These are phyloP conservation scores for Claviceps capensis DNA, from an alignment of 2,329 filamentous ascomycete genomes.

Conservation along the genomic window DNA sequence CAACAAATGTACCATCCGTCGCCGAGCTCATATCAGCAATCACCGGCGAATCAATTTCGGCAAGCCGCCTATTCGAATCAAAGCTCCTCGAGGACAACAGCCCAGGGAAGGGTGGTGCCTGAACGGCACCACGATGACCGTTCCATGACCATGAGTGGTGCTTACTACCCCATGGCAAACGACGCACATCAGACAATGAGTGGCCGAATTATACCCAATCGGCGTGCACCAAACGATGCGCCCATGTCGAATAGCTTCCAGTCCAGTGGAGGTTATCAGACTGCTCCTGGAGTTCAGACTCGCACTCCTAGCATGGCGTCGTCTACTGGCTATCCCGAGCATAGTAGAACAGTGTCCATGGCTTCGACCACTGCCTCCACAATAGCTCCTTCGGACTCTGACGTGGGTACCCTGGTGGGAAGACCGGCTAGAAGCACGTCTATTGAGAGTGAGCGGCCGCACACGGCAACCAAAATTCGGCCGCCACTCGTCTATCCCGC, in stretches of 20 bases:
- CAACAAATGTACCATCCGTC: constrained; percentile 58
- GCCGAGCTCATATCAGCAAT: constrained; percentile 45
- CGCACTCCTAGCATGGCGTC: constrained; percentile 50
- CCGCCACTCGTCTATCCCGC: constrained; percentile 89
- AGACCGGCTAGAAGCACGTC: constrained; percentile 44
- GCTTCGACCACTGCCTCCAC: constrained; percentile 69
- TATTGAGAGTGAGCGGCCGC: constrained; percentile 40
- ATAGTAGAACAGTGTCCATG: constrained; percentile 73
- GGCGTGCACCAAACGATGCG: constrained; percentile 31
- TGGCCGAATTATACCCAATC: constrained; percentile 76
- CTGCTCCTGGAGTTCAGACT: constrained; percentile 39
- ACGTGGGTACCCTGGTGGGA: constrained; percentile 36
- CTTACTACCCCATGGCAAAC: constrained; percentile 51
- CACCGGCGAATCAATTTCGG: constrained; percentile 63
- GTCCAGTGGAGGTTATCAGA: constrained; percentile 24
- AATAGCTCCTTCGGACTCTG: constrained; percentile 46
- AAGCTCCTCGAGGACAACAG: constrained; percentile 64
- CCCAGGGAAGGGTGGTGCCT: constrained; percentile 81
- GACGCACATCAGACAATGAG: constrained; percentile 87
- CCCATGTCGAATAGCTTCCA: constrained; percentile 23
- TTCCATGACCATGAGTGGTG: constrained; percentile 90
- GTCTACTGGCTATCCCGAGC: constrained; percentile 32
- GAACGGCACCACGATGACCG: constrained; percentile 84
- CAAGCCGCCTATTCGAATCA: constrained; percentile 57
- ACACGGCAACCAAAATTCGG: constrained; percentile 44